Evolutionary conservation across 352 stramenopile genomes (phyloP).

Genomic region (Phytophthora pseudosyringae): DNA sequence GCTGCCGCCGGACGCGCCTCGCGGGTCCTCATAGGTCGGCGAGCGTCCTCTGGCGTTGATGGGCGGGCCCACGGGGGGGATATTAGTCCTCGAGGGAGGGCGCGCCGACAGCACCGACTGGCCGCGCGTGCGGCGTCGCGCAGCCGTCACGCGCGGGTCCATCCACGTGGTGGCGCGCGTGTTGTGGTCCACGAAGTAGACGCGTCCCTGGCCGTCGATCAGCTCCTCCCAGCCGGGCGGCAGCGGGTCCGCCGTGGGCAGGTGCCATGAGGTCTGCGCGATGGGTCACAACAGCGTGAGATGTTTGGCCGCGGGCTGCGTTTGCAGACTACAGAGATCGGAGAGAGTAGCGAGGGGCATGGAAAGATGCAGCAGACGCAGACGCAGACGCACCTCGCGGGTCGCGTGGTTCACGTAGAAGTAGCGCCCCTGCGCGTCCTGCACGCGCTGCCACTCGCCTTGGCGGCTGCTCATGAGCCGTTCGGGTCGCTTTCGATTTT

Average conservation of each 20-base stretch:
- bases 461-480: slow-evolving; percentile 41
- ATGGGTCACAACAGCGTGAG: slow-evolving; percentile 4
- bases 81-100: slow-evolving; percentile 8
- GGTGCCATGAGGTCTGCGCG: slow-evolving; percentile 77
- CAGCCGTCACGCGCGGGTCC: slow-evolving; percentile 65
- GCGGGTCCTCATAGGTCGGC: slow-evolving; percentile 33
- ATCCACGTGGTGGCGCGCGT: slow-evolving; percentile 81
- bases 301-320: neutral
- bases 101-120: slow-evolving; percentile 25
- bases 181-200: slow-evolving; percentile 89
- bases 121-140: slow-evolving; percentile 21
- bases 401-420: slow-evolving; percentile 90
- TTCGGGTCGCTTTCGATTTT: slow-evolving; percentile 20
- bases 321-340: slow-evolving; percentile 9
- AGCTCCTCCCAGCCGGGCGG: slow-evolving; percentile 84
- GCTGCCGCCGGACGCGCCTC: slow-evolving; percentile 16
- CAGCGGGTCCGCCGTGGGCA: slow-evolving; percentile 72
- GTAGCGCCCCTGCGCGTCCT: slow-evolving; percentile 81
- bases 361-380: neutral
- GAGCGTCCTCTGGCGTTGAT: slow-evolving; percentile 6
- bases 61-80: neutral
- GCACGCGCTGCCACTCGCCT: slow-evolving; percentile 76
- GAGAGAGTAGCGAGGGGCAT: neutral
- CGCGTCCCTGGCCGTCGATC: slow-evolving; percentile 68
- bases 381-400: slow-evolving; percentile 58